Percentiles rank a stretch among this genome's conserved stretches.
Conservation (phyloP, 2,329 filamentous ascomycete genomes). For the Bisporella sp. region DNA sequence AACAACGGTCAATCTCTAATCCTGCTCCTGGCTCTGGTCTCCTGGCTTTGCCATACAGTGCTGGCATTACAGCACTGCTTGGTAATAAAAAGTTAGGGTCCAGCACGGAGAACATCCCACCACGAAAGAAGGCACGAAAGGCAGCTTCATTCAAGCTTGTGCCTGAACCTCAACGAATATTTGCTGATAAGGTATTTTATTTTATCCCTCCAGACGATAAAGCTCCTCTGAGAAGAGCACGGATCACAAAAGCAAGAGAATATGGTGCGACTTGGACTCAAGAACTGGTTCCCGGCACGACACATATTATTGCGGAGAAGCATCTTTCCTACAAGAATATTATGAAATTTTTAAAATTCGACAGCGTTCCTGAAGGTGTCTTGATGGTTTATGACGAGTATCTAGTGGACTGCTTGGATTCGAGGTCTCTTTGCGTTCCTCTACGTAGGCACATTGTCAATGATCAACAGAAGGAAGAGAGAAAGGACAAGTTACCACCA, state of each 20-base stretch:
- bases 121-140: conserved; percentile 36
- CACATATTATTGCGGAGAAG: conserved; percentile 75
- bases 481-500: no score
- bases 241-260: conserved; percentile 68
- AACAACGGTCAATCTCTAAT: conserved; percentile 17
- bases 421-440: no score
- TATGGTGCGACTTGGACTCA: conserved; percentile 69
- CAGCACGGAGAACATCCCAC: neutral
- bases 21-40: conserved; percentile 13
- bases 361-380: conserved; percentile 30
- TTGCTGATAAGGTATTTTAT: conserved; percentile 57
- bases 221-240: conserved; percentile 55
- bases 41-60: conserved; percentile 19
- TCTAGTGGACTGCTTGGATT: conserved; percentile 56
- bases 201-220: conserved; percentile 80
- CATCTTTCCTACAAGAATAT: conserved; percentile 56
- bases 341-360: conserved; percentile 42
- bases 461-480: no score
- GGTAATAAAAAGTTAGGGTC: conserved; percentile 9
- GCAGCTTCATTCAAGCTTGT: conserved; percentile 35
- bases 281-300: conserved; percentile 49
- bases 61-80: conserved; percentile 21
- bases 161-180: conserved; percentile 48
- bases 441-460: no score
- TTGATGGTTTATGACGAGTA: conserved; percentile 62